A percentile compares a stretch with the other conserved stretches of the same genome.
These are phyloP conservation scores for Hortaea sp. DNA, from an alignment of 2,329 filamentous ascomycete genomes.

Conservation along the genomic window DNA sequence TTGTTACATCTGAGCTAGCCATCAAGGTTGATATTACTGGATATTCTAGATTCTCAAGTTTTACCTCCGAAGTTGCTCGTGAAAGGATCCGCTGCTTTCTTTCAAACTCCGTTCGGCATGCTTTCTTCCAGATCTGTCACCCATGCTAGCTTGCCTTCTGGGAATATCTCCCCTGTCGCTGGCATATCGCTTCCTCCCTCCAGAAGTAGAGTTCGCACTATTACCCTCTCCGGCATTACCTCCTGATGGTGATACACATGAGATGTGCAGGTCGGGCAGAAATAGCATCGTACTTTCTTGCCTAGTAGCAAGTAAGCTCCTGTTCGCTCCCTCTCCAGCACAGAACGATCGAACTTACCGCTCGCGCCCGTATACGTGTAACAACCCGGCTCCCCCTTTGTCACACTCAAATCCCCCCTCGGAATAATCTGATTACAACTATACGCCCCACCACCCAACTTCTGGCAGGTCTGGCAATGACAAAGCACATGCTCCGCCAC, in stretches of 20 bases:
- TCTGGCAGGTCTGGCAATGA: constrained; percentile 28
- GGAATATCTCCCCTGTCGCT: constrained; percentile 29
- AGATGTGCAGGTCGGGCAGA: constrained; percentile 29
- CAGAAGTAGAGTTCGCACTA: constrained; percentile 29
- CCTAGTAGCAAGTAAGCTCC: constrained; percentile 6
- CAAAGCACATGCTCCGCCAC: constrained; percentile 26
- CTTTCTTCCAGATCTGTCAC: constrained; percentile 20
- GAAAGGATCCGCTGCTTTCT: not conserved
- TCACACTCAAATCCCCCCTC: constrained; percentile 18
- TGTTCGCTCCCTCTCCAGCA: not conserved
- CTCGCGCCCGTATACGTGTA: constrained; percentile 26
- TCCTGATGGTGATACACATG: constrained; percentile 33
- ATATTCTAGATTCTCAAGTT: too few relatives aligned
- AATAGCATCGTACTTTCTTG: constrained; percentile 29
- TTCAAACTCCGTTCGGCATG: constrained; percentile 15
- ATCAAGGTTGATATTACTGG: too few relatives aligned
- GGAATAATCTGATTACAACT: constrained; percentile 28
- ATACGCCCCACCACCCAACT: constrained; percentile 26
- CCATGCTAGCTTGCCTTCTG: constrained; percentile 27
- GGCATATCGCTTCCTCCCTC: constrained; percentile 27
- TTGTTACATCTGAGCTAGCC: not conserved
- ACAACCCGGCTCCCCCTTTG: constrained; percentile 17
- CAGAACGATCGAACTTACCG: constrained; percentile 15
- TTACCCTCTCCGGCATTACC: constrained; percentile 30
- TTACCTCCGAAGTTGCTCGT: too few relatives aligned